Conservation (phyloP, 140 eudicot species). For the Anethum foeniculum region DNA sequence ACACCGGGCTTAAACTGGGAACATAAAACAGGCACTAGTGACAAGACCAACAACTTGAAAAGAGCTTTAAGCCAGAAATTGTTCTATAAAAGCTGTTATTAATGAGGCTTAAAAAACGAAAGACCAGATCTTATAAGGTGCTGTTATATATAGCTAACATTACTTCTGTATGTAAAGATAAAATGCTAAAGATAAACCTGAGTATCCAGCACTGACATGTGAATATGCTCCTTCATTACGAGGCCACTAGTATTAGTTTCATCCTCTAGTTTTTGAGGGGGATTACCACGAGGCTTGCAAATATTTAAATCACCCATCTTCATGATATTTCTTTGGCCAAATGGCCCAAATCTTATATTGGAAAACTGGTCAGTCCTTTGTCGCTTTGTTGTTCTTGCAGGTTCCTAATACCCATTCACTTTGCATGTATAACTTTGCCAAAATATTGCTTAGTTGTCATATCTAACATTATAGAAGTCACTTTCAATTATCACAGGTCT, state of each 20-base stretch:
- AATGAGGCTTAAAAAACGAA: not conserved
- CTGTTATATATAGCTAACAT: not conserved
- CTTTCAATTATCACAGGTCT: not conserved
- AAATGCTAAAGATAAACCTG: constrained; percentile 9
- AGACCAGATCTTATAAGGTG: not conserved
- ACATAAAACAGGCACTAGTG: not conserved
- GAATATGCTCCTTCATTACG: not conserved
- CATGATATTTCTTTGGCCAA: not conserved
- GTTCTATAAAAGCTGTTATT: not conserved
- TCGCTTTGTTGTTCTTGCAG: not conserved
- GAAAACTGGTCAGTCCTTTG: constrained; percentile 3
- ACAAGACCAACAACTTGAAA: not conserved
- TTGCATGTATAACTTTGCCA: not conserved
- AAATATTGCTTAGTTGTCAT: constrained; percentile 4
- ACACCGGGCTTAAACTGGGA: not conserved
- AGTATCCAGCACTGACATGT: constrained; percentile 1
- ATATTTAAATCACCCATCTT: not conserved
- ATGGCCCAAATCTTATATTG: not conserved
- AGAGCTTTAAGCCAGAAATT: not conserved
- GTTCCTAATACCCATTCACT: constrained; percentile 3
- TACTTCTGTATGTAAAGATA: not conserved
- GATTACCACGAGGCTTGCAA: not conserved
- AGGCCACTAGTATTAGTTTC: not conserved
- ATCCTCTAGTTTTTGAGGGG: not conserved
- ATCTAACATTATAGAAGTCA: not conserved